Conservation (phyloP, 345 rosid genomes). For the Hibiscus mutabilis region DNA sequence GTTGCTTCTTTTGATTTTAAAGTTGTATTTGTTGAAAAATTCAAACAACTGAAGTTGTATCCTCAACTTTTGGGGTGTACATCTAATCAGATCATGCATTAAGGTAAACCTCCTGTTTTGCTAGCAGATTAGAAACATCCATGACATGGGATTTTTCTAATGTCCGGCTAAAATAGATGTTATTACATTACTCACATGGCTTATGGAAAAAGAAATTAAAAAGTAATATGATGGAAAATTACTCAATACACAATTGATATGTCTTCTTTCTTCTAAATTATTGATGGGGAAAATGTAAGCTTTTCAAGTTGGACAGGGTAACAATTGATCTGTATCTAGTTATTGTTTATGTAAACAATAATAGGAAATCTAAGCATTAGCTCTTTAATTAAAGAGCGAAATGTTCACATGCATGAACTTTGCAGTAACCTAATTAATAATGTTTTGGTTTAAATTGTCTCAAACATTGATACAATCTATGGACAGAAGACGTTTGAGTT, state of each 20-base stretch:
- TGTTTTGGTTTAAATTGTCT: not conserved
- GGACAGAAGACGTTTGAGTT: not conserved
- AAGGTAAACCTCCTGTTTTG: not conserved
- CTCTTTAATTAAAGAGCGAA: not conserved
- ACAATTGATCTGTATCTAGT: not conserved
- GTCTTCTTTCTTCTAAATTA: not conserved
- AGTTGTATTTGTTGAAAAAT: not conserved
- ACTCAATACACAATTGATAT: not conserved
- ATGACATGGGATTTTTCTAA: not conserved
- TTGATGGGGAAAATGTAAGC: not conserved
- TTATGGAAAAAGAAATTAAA: not conserved
- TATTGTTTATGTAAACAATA: not conserved
- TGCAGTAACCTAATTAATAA: not conserved
- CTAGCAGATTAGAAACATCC: not conserved
- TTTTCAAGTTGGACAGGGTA: not conserved
- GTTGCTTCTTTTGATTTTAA: not conserved
- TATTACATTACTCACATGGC: not conserved
- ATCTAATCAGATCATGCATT: not conserved
- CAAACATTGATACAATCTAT: not conserved
- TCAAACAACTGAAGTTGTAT: not conserved
- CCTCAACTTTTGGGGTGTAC: not conserved
- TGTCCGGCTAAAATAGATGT: not conserved
- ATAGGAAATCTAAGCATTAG: not conserved
- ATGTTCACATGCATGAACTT: not conserved
- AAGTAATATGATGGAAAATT: not conserved